Percentiles rank a stretch among this genome's conserved stretches.
Conservation (phyloP, 2,329 filamentous ascomycete genomes). For the Hortaea werneckii region DNA sequence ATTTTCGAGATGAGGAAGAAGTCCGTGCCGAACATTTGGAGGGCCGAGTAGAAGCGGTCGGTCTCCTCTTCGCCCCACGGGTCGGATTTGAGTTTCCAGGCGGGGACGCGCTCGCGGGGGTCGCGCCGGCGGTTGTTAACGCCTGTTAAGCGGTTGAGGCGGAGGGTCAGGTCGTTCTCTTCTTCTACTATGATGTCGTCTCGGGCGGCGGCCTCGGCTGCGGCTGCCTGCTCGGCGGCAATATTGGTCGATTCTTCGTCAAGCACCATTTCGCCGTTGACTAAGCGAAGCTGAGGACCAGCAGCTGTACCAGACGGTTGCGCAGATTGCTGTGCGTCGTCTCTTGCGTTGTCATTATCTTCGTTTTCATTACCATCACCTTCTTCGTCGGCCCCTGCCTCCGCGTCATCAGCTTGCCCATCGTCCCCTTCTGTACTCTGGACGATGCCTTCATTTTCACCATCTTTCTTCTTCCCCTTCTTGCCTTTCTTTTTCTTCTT, state of each 20-base stretch:
- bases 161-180: conserved; percentile 67
- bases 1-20: conserved; percentile 70
- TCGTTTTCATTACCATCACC: conserved; percentile 10
- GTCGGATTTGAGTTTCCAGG: conserved; percentile 43
- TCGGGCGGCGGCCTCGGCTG: conserved; percentile 30
- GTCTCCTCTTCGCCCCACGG: conserved; percentile 64
- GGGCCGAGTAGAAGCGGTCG: conserved; percentile 63
- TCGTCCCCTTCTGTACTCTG: conserved; percentile 13
- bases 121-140: conserved; percentile 49
- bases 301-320: conserved; percentile 4
- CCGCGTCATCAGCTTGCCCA: conserved; percentile 6
- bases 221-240: conserved; percentile 52
- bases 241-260: conserved; percentile 50
- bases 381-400: conserved; percentile 2
- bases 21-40: conserved; percentile 71
- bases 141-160: conserved; percentile 60
- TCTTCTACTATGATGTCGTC: conserved; percentile 39
- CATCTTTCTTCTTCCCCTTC: background rate
- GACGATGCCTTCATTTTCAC: conserved; percentile 1
- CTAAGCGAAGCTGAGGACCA: conserved; percentile 41
- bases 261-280: conserved; percentile 63
- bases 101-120: conserved; percentile 33
- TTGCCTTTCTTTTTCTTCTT: conserved; percentile 1
- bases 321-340: background rate
- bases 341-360: conserved; percentile 15